Percentiles rank a stretch among this genome's conserved stretches.
phyloP scores from a whole-genome alignment of 2,329 filamentous ascomycete genomes.

The Fusarium duplospermum region DNA sequence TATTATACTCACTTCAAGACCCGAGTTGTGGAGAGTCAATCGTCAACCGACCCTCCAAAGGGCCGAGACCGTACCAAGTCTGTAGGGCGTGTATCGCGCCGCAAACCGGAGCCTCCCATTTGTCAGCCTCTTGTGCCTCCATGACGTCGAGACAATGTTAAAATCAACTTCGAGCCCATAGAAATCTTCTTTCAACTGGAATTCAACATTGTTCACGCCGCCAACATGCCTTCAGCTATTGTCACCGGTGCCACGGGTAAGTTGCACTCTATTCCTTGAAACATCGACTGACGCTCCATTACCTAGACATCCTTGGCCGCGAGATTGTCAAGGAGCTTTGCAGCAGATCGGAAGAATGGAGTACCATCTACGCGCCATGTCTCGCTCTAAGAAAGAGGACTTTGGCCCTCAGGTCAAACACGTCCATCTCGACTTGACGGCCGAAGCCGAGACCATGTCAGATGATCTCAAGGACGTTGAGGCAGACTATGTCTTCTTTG shows the following conservation, averaged over 20 bases:
- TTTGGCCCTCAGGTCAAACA: constrained; percentile 15
- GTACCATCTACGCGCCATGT: constrained; percentile 6
- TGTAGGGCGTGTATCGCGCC: neutral
- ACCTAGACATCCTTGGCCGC: constrained; percentile 2
- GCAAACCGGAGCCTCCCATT: neutral
- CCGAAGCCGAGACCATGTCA: neutral
- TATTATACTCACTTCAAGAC: neutral
- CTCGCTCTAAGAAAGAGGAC: constrained; percentile 10
- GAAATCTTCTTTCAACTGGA: neutral
- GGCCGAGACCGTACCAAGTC: neutral
- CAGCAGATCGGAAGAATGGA: constrained; percentile 3
- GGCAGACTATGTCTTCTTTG: constrained; percentile 17
- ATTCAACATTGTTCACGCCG: neutral
- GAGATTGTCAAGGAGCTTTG: constrained; percentile 10
- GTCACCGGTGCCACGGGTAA: neutral
- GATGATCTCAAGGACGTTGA: neutral
- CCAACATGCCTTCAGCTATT: neutral
- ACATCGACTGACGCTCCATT: neutral
- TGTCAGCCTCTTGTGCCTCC: neutral
- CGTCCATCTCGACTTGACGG: constrained; percentile 10
- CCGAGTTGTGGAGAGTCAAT: neutral
- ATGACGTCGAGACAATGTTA: neutral
- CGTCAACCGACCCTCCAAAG: neutral
- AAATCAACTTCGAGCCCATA: neutral
- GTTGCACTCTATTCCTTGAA: neutral